phyloP scores from a whole-genome alignment of 2,329 filamentous ascomycete genomes.

The Zymoseptoria ardabiliae region DNA sequence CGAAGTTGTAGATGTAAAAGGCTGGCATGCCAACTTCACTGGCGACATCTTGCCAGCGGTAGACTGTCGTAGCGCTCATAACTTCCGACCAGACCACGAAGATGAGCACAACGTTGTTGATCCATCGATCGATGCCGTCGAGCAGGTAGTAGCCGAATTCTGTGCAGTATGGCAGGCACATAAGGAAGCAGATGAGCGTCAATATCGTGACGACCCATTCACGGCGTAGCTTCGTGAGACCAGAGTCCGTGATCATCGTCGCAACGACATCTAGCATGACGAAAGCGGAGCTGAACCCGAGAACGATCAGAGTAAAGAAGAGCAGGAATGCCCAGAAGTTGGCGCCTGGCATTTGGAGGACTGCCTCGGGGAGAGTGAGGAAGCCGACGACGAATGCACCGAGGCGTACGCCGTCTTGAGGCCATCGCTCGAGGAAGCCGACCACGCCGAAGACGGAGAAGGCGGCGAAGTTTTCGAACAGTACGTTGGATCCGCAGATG shows the following conservation, averaged over 20 bases:
- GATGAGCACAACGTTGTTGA: constrained; percentile 48
- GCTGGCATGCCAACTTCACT: constrained; percentile 39
- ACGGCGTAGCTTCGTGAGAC: constrained; percentile 41
- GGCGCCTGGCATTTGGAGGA: constrained; percentile 50
- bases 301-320: constrained; percentile 52
- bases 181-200: constrained; percentile 45
- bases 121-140: constrained; percentile 49
- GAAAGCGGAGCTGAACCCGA: constrained; percentile 53
- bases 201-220: constrained; percentile 45
- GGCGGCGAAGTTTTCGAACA: constrained; percentile 49
- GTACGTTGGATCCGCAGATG: constrained; percentile 47
- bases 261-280: constrained; percentile 53
- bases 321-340: constrained; percentile 54
- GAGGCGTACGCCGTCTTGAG: constrained; percentile 38
- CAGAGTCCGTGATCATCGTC: constrained; percentile 47
- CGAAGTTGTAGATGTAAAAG: constrained; percentile 43
- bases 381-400: constrained; percentile 53
- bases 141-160: constrained; percentile 52
- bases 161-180: constrained; percentile 51
- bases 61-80: constrained; percentile 47
- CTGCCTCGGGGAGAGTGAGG: constrained; percentile 50
- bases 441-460: constrained; percentile 51
- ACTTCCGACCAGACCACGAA: constrained; percentile 50
- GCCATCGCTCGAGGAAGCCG: constrained; percentile 40
- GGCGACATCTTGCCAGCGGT: constrained; percentile 45